Evolutionary conservation across 805 yeast genomes (phyloP), one percentile per base, ranked within the genome.

Genomic region (Hermanozyma aechmeae): DNA sequence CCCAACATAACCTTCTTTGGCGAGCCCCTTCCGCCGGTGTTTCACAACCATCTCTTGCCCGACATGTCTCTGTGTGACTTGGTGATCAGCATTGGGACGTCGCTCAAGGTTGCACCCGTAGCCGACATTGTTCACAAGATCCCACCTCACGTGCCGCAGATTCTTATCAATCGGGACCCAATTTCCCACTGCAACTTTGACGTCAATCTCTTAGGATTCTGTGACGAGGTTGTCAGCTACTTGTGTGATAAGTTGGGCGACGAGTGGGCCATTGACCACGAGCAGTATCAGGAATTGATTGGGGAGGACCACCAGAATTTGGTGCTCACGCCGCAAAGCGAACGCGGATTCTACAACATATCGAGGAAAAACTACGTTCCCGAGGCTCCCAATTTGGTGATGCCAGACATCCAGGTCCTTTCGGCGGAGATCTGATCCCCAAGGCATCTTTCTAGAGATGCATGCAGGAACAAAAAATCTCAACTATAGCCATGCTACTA

Each of bases 1-100:
- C 96, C 96, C 0, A 94, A 86, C 48, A 86, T 86, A 36, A 85
- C 95, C 0, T 86, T 86, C 47, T 86, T 86, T 42, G 95, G 95
- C 11, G 96, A 86, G 51, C 73, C 76, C 11, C 60, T 86, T 33
- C 95, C 96, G 1, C 61, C 63, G 10, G 53, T 65, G 27, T 86
- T 79, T 46, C 87, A 84, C 42, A 66, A 68, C 26, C 51, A 56
- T 13, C 68, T 77, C 16, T 58, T 61, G 24, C 65, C 67, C 24
- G 96, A 87, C 48, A 61, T 77, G 5, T 43, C 54, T 13, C 61
- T 69, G 24, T 83, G 95, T 53, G 96, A 87, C 52, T 59, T 86
- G 31, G 58, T 87, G 25, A 65, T 86, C 4, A 80, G 94, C 50
- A 77, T 86, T 20, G 96, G 96, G 12, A 86, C 96, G 0, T 85